phyloP scores from a whole-genome alignment of 129 eudicot species.

The Daucus carota region DH1_v3.0 NC_030388.2:1423501-1424000 shows the following conservation, averaged over 20 bases:
- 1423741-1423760: not conserved
- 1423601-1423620: not conserved
- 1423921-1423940: no score
- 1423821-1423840: not conserved
- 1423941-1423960: no score
- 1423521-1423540: not conserved
- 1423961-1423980: no score
- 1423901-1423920: no score
- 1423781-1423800: not conserved
- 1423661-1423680: not conserved
- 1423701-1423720: not conserved
- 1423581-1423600: not conserved
- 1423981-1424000: no score
- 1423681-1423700: not conserved
- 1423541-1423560: not conserved
- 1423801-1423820: not conserved
- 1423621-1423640: not conserved
- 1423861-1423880: no score
- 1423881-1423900: no score
- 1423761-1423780: not conserved
- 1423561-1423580: not conserved
- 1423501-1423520: not conserved
- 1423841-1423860: not conserved
- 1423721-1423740: not conserved
- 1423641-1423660: not conserved